These are phyloP conservation scores for Evernia prunastri DNA, from an alignment of 495 filamentous ascomycete species.

Conservation along the genomic window DNA sequence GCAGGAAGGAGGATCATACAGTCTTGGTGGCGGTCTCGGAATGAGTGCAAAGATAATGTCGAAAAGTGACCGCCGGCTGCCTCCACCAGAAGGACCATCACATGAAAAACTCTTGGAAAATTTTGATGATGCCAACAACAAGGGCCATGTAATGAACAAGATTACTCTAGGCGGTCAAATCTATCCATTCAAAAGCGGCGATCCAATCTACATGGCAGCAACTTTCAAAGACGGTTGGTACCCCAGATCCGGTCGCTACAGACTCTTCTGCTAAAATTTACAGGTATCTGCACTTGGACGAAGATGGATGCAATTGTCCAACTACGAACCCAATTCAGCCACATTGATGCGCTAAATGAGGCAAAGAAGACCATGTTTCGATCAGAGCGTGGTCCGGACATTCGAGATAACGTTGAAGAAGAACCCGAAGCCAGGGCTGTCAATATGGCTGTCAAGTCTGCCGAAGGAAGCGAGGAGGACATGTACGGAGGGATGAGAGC, in stretches of 20 bases:
- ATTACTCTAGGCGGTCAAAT: constrained; percentile 65
- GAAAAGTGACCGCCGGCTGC: constrained; percentile 26
- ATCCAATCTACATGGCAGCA: constrained; percentile 66
- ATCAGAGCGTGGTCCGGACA: constrained; percentile 33
- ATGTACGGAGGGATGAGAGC: constrained; percentile 34
- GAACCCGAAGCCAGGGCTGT: constrained; percentile 50
- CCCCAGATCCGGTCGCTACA: neutral
- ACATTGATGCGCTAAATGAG: constrained; percentile 64
- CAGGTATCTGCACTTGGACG: constrained; percentile 24
- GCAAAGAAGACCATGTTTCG: constrained; percentile 29
- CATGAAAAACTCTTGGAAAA: constrained; percentile 38
- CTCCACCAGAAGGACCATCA: constrained; percentile 16
- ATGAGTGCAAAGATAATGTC: constrained; percentile 30
- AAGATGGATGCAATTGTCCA: constrained; percentile 61
- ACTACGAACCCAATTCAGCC: constrained; percentile 66
- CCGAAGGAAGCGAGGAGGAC: constrained; percentile 48
- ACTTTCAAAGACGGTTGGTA: constrained; percentile 57
- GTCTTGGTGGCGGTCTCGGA: constrained; percentile 55
- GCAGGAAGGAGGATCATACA: constrained; percentile 53
- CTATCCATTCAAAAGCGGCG: constrained; percentile 48
- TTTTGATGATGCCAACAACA: constrained; percentile 44
- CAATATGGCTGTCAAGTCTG: constrained; percentile 60
- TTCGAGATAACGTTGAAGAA: constrained; percentile 35
- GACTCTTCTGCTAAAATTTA: constrained; percentile 2
- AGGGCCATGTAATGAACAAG: constrained; percentile 47